Percentiles rank a stretch among this genome's conserved stretches.
phyloP scores from a whole-genome alignment of 495 filamentous ascomycete genomes.

The Acidiella bohemica region DNA sequence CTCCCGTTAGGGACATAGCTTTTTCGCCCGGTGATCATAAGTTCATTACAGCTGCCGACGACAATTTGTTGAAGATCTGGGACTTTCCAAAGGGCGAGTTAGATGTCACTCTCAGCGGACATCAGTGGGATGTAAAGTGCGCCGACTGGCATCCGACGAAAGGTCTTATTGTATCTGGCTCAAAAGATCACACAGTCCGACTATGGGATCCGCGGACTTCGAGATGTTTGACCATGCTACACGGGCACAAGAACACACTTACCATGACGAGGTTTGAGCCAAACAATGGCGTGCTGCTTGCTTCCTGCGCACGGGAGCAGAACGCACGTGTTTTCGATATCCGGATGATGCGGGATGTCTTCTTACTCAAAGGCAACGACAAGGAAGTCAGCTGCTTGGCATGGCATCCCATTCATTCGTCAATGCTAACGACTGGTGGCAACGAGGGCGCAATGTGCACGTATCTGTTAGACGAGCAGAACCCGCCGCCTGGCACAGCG shows the following conservation, averaged over 20 bases:
- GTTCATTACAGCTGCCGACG: conserved; percentile 91
- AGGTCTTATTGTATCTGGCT: conserved; percentile 86
- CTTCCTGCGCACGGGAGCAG: conserved; percentile 83
- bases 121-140: conserved; percentile 91
- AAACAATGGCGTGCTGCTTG: conserved; percentile 66
- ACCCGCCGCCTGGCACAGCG: conserved; percentile 55
- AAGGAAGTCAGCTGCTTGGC: conserved; percentile 85
- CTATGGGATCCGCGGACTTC: conserved; percentile 92
- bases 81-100: conserved; percentile 80
- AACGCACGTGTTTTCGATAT: conserved; percentile 87
- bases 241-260: conserved; percentile 95
- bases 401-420: conserved; percentile 87
- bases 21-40: conserved; percentile 88
- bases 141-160: conserved; percentile 97
- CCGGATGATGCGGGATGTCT: conserved; percentile 95
- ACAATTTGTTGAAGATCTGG: conserved; percentile 84
- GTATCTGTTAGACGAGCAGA: conserved; percentile 85
- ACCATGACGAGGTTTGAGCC: conserved; percentile 79
- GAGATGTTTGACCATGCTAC: conserved; percentile 79
- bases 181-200: conserved; percentile 93
- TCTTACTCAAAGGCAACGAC: conserved; percentile 79
- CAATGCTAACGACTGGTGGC: conserved; percentile 80
- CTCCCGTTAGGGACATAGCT: conserved; percentile 73
- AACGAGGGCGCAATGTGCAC: conserved; percentile 80
- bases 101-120: conserved; percentile 70